Evolutionary conservation across 257 asterid species (phyloP), one percentile per base, ranked within the genome.

Genomic region (Handroanthus guayacan): DNA sequence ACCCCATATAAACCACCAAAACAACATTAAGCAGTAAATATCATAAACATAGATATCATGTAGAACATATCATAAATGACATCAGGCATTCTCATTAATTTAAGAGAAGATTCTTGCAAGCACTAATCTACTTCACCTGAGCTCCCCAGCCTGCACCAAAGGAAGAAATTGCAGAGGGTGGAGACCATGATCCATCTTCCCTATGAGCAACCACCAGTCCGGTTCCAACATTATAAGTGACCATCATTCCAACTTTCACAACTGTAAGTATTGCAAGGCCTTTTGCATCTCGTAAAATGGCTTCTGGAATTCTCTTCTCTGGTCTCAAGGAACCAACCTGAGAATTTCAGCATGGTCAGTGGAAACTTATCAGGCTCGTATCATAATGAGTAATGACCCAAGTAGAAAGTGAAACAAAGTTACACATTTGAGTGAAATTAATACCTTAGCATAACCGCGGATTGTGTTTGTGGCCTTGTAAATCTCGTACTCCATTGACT

Each of bases 91-190:
- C 31, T 62, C 64, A 36, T 66, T n/a, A 56, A n/a, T 20, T 56
- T 51, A 65, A 61, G 13, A 11, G 16, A 75, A 6, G 52, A 67
- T 41, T 18, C 55, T 67, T 55, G 79, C 37, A 54, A 74, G 66
- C 8, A 61, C 38, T 25, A 67, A 67, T 50, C 41, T 51, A 71
- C 51, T 70, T 78, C 72, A 95, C 99, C 99, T 95, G 99, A 75
- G 95, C 97, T 65, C 99, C 98, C 99, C 99, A 95, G 80, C 99
- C 99, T 12, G 88, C 83, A 58, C 99, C 99, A 60, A 91, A 87
- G 69, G 97, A 84, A 82, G 98, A 81, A 80, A 95, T 88, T 83
- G 99, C 98, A 52, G 98, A 95, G 36, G 99, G 99, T 43, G 98
- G 96, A 69, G 99, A 95, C 99, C 99, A 95, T 0, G 95, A 83